phyloP scores from a whole-genome alignment of 257 asterid species.

The Primulina tabacum region DNA sequence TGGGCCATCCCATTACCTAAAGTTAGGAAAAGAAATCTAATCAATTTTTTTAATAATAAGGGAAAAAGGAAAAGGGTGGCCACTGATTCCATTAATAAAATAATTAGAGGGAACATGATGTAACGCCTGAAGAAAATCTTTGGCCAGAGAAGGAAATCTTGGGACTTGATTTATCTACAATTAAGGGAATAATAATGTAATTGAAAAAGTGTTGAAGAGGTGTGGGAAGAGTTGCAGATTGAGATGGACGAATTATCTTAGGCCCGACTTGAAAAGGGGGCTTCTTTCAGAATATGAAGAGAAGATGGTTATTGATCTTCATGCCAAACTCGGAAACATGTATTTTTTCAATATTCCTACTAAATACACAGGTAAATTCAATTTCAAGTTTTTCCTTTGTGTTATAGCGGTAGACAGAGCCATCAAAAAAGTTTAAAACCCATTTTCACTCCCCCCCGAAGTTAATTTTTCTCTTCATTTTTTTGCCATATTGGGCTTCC shows the following conservation, averaged over 20 bases:
- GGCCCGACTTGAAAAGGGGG: constrained; percentile 95
- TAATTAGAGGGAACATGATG: no score
- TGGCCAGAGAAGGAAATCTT: no score
- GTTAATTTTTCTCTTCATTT: constrained; percentile 5
- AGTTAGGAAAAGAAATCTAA: no score
- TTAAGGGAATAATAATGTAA: no score
- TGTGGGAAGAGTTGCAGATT: constrained; percentile 96
- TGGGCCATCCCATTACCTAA: no score
- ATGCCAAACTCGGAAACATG: constrained; percentile 97
- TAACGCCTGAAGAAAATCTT: no score
- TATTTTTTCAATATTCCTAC: not conserved
- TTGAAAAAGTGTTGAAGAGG: constrained; percentile 23
- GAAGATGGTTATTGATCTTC: constrained; percentile 92
- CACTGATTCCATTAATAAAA: no score
- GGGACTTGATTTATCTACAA: no score
- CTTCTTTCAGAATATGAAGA: constrained; percentile 87
- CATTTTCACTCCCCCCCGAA: no score
- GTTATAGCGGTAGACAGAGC: not conserved
- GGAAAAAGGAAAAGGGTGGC: no score
- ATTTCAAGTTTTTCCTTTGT: not conserved
- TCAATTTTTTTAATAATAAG: no score
- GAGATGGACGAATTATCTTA: constrained; percentile 89
- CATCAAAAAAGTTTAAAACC: not conserved
- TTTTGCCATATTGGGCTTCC: constrained; percentile 14
- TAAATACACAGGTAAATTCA: no score